Conservation (phyloP, 1,284 basidiomycete genomes). For the Veloporphyrellus conicus region DNA sequence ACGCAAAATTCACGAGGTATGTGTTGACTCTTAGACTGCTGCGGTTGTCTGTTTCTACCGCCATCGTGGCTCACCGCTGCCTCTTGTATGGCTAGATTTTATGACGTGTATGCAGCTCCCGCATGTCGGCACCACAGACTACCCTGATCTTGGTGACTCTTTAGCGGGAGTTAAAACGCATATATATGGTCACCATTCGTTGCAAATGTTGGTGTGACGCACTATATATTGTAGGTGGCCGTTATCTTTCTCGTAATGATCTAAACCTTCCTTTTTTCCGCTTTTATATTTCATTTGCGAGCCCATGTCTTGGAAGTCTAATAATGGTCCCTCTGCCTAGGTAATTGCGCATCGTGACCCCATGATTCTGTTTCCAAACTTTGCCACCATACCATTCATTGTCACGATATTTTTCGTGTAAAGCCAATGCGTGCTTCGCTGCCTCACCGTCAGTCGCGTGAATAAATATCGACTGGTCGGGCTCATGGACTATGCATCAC, state of each 20-base stretch:
- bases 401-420: no score
- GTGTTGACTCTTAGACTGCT: conserved; percentile 11
- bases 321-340: no score
- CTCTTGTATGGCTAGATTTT: conserved; percentile 46
- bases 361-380: no score
- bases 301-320: no score
- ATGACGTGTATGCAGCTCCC: conserved; percentile 92
- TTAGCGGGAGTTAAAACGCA: conserved; percentile 84
- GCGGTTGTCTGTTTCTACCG: conserved; percentile 8
- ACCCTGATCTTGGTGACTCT: conserved; percentile 80
- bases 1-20: conserved; percentile 91
- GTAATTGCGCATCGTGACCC: no score
- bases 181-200: conserved; percentile 83
- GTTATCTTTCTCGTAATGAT: conserved; percentile 12
- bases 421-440: no score
- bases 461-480: no score
- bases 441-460: no score
- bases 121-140: conserved; percentile 87
- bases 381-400: no score
- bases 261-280: neutral
- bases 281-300: no score
- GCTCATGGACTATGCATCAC: no score
- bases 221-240: conserved; percentile 3
- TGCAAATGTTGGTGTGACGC: conserved; percentile 73
- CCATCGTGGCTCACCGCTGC: neutral